Evolutionary conservation across 1,284 basidiomycete genomes (phyloP).

Genomic region (Bondarzewia mesenterica): DNA sequence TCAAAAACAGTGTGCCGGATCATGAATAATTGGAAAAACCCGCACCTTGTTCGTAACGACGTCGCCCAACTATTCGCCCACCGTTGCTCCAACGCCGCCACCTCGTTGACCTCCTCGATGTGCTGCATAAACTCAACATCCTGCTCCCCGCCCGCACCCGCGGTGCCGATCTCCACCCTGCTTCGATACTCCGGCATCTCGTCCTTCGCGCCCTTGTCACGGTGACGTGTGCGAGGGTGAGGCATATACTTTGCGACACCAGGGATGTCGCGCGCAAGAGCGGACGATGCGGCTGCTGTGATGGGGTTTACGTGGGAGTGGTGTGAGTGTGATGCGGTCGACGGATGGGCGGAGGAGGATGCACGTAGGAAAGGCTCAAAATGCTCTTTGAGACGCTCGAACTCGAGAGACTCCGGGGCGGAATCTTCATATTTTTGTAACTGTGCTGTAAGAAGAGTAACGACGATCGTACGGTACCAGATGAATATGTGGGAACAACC

Average conservation of each 20-base stretch:
- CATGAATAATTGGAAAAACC: constrained; percentile 9
- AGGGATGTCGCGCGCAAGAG: constrained; percentile 72
- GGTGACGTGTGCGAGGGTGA: constrained; percentile 44
- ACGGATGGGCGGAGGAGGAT: constrained; percentile 57
- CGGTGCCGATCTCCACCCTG: constrained; percentile 56
- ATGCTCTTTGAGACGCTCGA: constrained; percentile 89
- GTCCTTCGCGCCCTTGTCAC: constrained; percentile 56
- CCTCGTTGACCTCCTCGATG: constrained; percentile 52
- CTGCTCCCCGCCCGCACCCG: constrained; percentile 53
- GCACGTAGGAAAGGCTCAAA: constrained; percentile 85
- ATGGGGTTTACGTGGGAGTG: constrained; percentile 68
- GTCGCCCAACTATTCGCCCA: constrained; percentile 79
- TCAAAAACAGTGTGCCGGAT: neutral
- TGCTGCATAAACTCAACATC: constrained; percentile 65
- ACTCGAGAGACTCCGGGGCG: constrained; percentile 79
- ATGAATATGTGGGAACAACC: constrained; percentile 17
- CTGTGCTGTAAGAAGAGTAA: constrained; percentile 50
- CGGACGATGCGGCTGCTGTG: constrained; percentile 79
- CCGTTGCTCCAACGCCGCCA: constrained; percentile 70
- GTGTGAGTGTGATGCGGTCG: constrained; percentile 41
- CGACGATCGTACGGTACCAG: constrained; percentile 1
- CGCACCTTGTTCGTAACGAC: constrained; percentile 58
- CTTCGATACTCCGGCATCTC: constrained; percentile 70
- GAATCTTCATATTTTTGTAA: constrained; percentile 82
- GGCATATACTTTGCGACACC: constrained; percentile 70